Evolutionary conservation across 441 rosid species (phyloP).

Genomic region (Populus hybrid): DNA sequence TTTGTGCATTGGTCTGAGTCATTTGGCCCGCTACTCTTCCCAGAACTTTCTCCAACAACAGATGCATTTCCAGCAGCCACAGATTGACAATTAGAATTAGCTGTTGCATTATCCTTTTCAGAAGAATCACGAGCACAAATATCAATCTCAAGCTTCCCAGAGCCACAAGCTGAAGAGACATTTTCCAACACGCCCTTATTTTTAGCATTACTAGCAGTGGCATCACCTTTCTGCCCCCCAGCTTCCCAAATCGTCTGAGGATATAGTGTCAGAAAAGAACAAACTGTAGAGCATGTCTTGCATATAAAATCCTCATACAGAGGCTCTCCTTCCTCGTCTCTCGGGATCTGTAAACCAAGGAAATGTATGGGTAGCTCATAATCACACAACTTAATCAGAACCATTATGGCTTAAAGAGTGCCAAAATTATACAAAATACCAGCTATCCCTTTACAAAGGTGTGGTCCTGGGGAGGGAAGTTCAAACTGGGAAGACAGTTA

Average conservation of each 20-base stretch:
- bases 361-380: not conserved
- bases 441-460: not conserved
- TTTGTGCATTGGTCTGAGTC: constrained; percentile 23
- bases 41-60: constrained; percentile 47
- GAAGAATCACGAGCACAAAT: constrained; percentile 17
- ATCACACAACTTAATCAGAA: not conserved
- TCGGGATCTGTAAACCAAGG: constrained; percentile 57
- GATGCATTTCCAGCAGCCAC: constrained; percentile 22
- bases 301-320: constrained; percentile 85
- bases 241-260: constrained; percentile 61
- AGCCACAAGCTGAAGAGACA: constrained; percentile 30
- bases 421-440: not conserved
- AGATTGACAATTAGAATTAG: constrained; percentile 21
- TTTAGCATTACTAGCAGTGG: constrained; percentile 29
- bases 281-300: constrained; percentile 58
- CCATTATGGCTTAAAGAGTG: constrained; percentile 2
- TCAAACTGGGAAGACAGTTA: not conserved
- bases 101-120: constrained; percentile 13
- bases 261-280: constrained; percentile 65
- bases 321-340: constrained; percentile 86
- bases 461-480: not conserved
- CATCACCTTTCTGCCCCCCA: constrained; percentile 28
- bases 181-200: constrained; percentile 50
- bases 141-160: constrained; percentile 41
- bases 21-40: constrained; percentile 27